Percentiles rank a stretch among this genome's conserved stretches.
Evolutionary conservation across 2,329 filamentous ascomycete genomes (phyloP).

Genomic region (Cercospora brassicicola): DNA sequence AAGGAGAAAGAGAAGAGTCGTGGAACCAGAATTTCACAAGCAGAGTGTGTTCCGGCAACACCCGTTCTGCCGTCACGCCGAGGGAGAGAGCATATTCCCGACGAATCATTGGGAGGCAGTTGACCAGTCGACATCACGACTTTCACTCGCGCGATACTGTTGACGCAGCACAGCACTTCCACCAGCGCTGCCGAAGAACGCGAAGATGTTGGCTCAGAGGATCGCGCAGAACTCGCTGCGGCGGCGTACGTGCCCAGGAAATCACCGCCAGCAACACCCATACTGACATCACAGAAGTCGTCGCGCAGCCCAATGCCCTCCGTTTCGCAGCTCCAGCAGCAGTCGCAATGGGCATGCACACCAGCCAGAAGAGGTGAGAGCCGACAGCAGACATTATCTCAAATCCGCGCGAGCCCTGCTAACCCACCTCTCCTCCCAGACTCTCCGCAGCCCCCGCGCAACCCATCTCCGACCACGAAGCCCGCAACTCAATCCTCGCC

Average conservation of each 20-base stretch:
- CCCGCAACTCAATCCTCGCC: conserved; percentile 66
- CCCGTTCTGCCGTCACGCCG: background rate
- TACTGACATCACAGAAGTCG: conserved; percentile 38
- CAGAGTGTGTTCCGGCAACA: background rate
- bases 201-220: conserved; percentile 49
- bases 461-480: conserved; percentile 54
- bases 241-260: conserved; percentile 25
- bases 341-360: conserved; percentile 42
- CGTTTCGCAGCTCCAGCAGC: conserved; percentile 48
- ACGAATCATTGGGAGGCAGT: background rate
- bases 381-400: too few relatives aligned
- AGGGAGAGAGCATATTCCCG: background rate
- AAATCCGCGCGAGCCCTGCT: too few relatives aligned
- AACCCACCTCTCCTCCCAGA: conserved; percentile 26
- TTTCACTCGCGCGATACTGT: conserved; percentile 23
- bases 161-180: background rate
- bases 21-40: background rate
- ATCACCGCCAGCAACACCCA: background rate
- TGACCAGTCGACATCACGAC: conserved; percentile 32
- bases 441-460: conserved; percentile 51
- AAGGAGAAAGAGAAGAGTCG: conserved; percentile 13
- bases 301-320: conserved; percentile 50
- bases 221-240: conserved; percentile 47
- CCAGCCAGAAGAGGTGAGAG: conserved; percentile 50
- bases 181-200: conserved; percentile 20